Conservation (phyloP, 1,139 yeast genomes). For the Debaryomyces psychrophilus region DNA sequence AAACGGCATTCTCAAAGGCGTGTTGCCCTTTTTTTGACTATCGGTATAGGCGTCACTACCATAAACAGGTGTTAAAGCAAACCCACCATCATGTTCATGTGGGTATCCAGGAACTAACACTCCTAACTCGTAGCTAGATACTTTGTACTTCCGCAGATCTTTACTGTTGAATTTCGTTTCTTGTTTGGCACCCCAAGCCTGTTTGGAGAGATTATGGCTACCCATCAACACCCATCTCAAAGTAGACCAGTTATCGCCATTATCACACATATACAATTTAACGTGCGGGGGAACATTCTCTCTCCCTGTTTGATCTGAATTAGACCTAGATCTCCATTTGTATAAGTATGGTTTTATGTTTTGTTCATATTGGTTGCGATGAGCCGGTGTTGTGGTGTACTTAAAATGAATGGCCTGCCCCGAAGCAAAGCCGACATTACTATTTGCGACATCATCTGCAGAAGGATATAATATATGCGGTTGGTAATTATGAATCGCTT, state of each 20-base stretch:
- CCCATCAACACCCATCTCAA: constrained; percentile 68
- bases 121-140: constrained; percentile 60
- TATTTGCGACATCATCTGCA: constrained; percentile 45
- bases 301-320: constrained; percentile 29
- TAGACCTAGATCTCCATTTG: constrained; percentile 30
- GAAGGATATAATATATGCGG: constrained; percentile 62
- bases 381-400: constrained; percentile 26
- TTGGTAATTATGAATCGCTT: constrained; percentile 30
- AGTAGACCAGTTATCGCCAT: constrained; percentile 52
- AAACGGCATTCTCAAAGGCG: constrained; percentile 57
- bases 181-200: constrained; percentile 68
- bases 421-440: constrained; percentile 49
- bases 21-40: constrained; percentile 15
- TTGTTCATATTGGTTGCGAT: constrained; percentile 33
- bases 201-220: constrained; percentile 65
- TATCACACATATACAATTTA: constrained; percentile 43
- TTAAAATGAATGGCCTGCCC: constrained; percentile 63
- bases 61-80: constrained; percentile 39
- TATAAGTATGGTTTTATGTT: constrained; percentile 38
- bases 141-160: constrained; percentile 26
- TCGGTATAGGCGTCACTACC: constrained; percentile 35
- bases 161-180: constrained; percentile 19
- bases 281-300: constrained; percentile 44
- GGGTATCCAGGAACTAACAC: constrained; percentile 42
- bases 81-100: constrained; percentile 17